A percentile compares a stretch with the other conserved stretches of the same genome.
Conservation (phyloP, 1,284 basidiomycete species). For the Ganoderma multipileum region DNA sequence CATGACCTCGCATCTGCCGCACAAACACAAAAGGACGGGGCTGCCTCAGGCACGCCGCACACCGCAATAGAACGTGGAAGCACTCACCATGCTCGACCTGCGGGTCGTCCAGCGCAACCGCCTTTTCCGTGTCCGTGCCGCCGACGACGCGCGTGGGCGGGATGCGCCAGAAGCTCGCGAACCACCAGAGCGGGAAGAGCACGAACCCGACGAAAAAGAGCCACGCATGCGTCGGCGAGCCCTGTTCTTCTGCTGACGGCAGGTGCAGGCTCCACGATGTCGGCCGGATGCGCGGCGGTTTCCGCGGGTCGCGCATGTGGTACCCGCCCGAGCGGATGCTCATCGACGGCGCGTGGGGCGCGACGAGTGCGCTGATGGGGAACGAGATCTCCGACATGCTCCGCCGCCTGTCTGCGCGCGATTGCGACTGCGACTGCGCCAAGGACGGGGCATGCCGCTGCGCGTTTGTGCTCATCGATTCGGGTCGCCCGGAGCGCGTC, state of each 20-base stretch:
- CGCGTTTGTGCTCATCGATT: slow-evolving; percentile 29
- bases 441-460: slow-evolving; percentile 4
- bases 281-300: slow-evolving; percentile 59
- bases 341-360: slow-evolving; percentile 77
- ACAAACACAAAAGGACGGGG: neutral
- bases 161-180: slow-evolving; percentile 64
- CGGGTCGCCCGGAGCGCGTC: slow-evolving; percentile 32
- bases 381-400: slow-evolving; percentile 58
- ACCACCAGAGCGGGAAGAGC: slow-evolving; percentile 80
- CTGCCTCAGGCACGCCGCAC: slow-evolving; percentile 13
- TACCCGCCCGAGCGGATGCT: slow-evolving; percentile 56
- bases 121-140: slow-evolving; percentile 67
- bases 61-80: slow-evolving; percentile 8
- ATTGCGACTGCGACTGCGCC: neutral
- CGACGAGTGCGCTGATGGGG: slow-evolving; percentile 75
- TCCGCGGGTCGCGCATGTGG: slow-evolving; percentile 81
- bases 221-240: slow-evolving; percentile 76
- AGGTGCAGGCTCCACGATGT: slow-evolving; percentile 69
- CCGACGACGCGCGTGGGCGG: slow-evolving; percentile 68
- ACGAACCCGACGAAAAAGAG: slow-evolving; percentile 77
- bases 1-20: slow-evolving; percentile 69
- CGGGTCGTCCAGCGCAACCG: slow-evolving; percentile 76
- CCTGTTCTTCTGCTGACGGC: slow-evolving; percentile 57
- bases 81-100: slow-evolving; percentile 76
- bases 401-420: slow-evolving; percentile 30